Conservation (phyloP, 352 stramenopile species). For the Plasmopara viticola region DNA sequence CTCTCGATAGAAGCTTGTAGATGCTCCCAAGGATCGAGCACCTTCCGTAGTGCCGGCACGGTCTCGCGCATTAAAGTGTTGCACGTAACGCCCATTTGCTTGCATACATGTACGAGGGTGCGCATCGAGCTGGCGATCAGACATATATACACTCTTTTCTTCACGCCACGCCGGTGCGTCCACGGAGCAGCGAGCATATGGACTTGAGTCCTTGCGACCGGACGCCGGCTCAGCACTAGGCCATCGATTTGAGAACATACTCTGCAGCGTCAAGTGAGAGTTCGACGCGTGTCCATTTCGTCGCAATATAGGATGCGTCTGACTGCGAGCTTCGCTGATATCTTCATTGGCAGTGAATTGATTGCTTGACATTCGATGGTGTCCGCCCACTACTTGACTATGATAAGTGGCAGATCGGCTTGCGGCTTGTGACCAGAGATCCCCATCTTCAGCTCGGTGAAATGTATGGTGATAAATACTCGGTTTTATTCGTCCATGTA, state of each 20-base stretch:
- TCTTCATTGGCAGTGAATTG: conserved; percentile 13
- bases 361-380: conserved; percentile 19
- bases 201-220: conserved; percentile 5
- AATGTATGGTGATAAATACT: conserved; percentile 3
- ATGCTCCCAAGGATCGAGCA: conserved; percentile 2
- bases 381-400: conserved; percentile 17
- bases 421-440: conserved; percentile 14
- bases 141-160: conserved; percentile 15
- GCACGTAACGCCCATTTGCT: conserved; percentile 19
- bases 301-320: conserved; percentile 16
- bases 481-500: conserved; percentile 2
- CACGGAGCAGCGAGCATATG: conserved; percentile 30
- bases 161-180: conserved; percentile 37
- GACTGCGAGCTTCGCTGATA: conserved; percentile 16
- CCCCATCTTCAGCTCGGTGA: conserved; percentile 15
- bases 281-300: conserved; percentile 15
- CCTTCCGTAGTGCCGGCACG: conserved; percentile 3
- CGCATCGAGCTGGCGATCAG: conserved; percentile 14
- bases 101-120: conserved; percentile 17
- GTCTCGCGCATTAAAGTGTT: conserved; percentile 15
- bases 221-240: conserved; percentile 5
- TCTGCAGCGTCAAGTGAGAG: conserved; percentile 15
- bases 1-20: conserved; percentile 16
- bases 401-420: conserved; percentile 19
- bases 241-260: conserved; percentile 13